Base-by-base conservation (phyloP, 805 yeast genomes). In the Saccharomycopsis amapae region DNA sequence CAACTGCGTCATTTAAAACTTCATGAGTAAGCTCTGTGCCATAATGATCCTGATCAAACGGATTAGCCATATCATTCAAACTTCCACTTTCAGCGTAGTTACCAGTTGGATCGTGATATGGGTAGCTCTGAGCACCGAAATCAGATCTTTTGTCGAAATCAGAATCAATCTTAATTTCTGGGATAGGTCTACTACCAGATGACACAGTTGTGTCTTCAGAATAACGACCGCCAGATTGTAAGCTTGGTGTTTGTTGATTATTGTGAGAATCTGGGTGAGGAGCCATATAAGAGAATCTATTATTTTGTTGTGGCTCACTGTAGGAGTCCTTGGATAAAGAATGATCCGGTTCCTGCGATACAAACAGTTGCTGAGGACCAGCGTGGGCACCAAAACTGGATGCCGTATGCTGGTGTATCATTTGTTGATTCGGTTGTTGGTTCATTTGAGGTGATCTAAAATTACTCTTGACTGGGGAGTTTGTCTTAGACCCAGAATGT, bases 401-500 rank as follows among this genome's bases (percentile, higher is more conserved):
- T 18, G 32, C 32, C 13, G 13, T 15, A 2, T 28, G 32, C 32
- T 28, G 32, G 13, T 15, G 13, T 15, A 28, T n/a, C n/a, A n/a
- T n/a, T 2, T 24, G 32, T 38, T 24, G 32, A 38, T 28, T 2
- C 7, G 13, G 38, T 15, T 30, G 43, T 17, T 13, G 38, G 6
- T 20, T 5, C 10, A 4, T 9, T 17, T 18, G 25, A 15, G 40
- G 40, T 5, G 34, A 19, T n/a, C 18, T 20, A 17, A 25, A 36
- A 12, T 23, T 37, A 9, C 9, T 9, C 10, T 43, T 28, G n/a
- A 37, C 17, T 24, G 42, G 42, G 4, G 46, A 43, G 6, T 24
- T 24, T 12, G 18, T 53, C 59, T 48, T 59, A 60, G 63, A 52
- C 55, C 76, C 75, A 2, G 97, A 79, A 35, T 81, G 76, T 60